A percentile compares a stretch with the other conserved stretches of the same genome.
These are phyloP conservation scores for Neoconidiobolus thromboides DNA, from an alignment of 371 early-diverging fungal species.

Conservation along the genomic window DNA sequence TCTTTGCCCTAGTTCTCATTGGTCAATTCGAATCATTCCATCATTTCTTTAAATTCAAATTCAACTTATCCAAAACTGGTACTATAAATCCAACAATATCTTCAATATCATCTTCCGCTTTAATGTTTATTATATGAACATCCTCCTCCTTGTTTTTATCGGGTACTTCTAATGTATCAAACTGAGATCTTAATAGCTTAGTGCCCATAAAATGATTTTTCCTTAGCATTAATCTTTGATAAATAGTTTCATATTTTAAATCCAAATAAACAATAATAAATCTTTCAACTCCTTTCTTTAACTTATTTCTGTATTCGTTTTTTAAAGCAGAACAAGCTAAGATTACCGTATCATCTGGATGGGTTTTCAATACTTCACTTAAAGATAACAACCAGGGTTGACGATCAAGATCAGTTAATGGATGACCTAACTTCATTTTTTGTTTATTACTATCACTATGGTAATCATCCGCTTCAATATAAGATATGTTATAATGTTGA, in stretches of 20 bases:
- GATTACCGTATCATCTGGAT: background rate
- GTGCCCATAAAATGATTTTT: background rate
- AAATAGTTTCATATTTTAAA: background rate
- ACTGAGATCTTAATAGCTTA: background rate
- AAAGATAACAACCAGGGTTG: background rate
- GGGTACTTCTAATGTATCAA: background rate
- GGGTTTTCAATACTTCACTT: background rate
- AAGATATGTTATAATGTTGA: background rate
- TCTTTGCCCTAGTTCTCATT: no score
- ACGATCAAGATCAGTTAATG: background rate
- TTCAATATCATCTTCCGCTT: no score
- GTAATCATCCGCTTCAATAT: background rate
- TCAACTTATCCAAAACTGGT: no score
- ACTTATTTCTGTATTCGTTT: background rate
- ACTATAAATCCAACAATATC: no score
- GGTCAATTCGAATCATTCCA: no score
- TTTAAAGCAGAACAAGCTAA: constrained; percentile 2
- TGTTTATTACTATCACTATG: background rate
- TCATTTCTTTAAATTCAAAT: no score
- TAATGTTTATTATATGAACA: no score
- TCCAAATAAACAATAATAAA: background rate
- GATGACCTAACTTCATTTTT: background rate
- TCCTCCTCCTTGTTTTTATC: background rate
- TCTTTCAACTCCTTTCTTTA: no score
- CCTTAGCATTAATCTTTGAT: background rate